These are phyloP conservation scores for Aureobasidium sp. DNA, from an alignment of 2,329 filamentous ascomycete species.

Conservation along the genomic window DNA sequence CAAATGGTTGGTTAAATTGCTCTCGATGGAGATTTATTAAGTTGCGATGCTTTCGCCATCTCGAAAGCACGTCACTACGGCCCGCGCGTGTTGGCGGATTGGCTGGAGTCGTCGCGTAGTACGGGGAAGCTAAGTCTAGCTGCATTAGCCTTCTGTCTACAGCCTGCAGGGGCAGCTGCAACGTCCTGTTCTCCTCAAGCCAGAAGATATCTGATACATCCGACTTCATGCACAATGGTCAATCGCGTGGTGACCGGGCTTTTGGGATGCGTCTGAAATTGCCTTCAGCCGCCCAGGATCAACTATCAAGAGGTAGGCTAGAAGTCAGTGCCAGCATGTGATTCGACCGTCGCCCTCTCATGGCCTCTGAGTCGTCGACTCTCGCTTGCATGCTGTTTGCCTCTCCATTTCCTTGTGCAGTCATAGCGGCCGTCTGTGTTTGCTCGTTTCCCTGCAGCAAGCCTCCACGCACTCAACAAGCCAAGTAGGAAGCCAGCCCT, in stretches of 20 bases:
- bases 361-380: slow-evolving; percentile 7
- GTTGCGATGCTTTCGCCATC: neutral
- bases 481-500: neutral
- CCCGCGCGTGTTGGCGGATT: slow-evolving; percentile 1
- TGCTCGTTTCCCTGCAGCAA: slow-evolving; percentile 11
- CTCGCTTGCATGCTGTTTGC: slow-evolving; percentile 14
- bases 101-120: neutral
- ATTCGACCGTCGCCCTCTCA: neutral
- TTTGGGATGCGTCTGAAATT: slow-evolving; percentile 14
- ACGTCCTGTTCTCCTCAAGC: slow-evolving; percentile 4
- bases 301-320: neutral
- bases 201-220: slow-evolving; percentile 14
- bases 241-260: slow-evolving; percentile 15
- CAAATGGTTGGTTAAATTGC: slow-evolving; percentile 2
- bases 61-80: slow-evolving; percentile 6
- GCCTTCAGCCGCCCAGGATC: slow-evolving; percentile 6
- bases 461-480: slow-evolving; percentile 9
- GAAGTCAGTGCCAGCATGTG: slow-evolving; percentile 6
- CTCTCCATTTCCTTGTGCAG: slow-evolving; percentile 6
- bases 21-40: slow-evolving; percentile 4
- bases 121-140: slow-evolving; percentile 14
- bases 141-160: slow-evolving; percentile 8
- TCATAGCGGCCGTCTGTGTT: slow-evolving; percentile 13
- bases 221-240: slow-evolving; percentile 7
- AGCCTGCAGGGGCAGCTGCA: slow-evolving; percentile 9